Conservation (phyloP, 257 asterid genomes). For the Echites panduratus region DNA sequence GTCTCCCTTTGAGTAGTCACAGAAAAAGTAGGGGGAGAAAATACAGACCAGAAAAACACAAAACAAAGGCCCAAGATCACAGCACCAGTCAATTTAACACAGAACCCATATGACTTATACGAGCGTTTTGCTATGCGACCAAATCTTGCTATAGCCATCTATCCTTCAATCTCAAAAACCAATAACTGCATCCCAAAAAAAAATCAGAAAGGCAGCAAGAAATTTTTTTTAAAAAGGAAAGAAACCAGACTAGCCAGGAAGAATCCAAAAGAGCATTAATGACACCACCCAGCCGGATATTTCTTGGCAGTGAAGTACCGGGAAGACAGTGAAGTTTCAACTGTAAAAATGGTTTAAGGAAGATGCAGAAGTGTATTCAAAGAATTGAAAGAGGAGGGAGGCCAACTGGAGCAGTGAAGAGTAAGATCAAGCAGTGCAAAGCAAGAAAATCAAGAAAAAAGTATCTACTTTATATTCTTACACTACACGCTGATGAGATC, state of each 20-base stretch:
- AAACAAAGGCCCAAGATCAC: slow-evolving; percentile 80
- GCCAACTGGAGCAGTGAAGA: neutral
- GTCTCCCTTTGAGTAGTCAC: slow-evolving; percentile 73
- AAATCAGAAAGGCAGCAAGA: neutral
- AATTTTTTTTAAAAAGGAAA: neutral
- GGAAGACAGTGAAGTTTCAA: slow-evolving; percentile 27
- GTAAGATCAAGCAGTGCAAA: neutral
- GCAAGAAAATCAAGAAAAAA: neutral
- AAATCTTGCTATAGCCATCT: slow-evolving; percentile 69
- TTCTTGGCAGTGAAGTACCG: slow-evolving; percentile 11
- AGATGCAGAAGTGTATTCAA: slow-evolving; percentile 36
- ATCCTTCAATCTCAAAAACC: slow-evolving; percentile 24
- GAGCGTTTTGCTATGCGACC: slow-evolving; percentile 87
- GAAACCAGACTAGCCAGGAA: slow-evolving; percentile 1
- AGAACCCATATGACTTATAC: slow-evolving; percentile 66
- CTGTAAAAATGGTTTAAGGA: slow-evolving; percentile 29
- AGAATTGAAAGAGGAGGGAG: slow-evolving; percentile 8
- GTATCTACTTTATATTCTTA: neutral
- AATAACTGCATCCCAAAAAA: neutral
- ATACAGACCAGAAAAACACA: slow-evolving; percentile 69
- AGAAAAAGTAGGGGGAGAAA: slow-evolving; percentile 57
- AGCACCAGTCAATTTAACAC: slow-evolving; percentile 58
- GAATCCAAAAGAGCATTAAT: slow-evolving; percentile 6
- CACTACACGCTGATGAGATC: neutral
- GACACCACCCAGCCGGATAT: neutral